Percentiles rank a stretch among this genome's conserved stretches.
phyloP scores from a whole-genome alignment of 2,329 filamentous ascomycete species.

The Botrytis pseudocinerea region DNA sequence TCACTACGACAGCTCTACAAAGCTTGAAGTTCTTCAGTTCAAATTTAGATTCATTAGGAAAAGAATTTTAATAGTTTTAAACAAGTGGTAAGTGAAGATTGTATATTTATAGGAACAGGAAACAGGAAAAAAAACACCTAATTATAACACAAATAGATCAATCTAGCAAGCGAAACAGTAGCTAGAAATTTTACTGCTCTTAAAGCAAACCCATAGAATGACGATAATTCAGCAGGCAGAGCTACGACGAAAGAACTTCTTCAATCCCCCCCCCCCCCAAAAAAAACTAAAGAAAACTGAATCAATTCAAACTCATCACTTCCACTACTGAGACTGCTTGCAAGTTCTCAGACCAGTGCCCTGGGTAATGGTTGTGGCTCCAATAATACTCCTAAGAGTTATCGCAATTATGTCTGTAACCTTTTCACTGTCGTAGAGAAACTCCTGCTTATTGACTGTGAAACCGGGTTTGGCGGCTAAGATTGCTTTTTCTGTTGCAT shows the following conservation, averaged over 20 bases:
- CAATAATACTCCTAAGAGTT: not conserved
- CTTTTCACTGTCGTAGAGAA: not conserved
- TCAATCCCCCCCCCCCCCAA: too few relatives aligned
- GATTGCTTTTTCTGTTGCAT: not conserved
- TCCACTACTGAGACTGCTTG: conserved; percentile 8
- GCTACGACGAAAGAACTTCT: not conserved
- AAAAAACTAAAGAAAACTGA: not conserved
- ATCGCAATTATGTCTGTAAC: not conserved
- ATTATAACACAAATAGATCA: too few relatives aligned
- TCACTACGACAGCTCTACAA: too few relatives aligned
- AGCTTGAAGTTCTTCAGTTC: too few relatives aligned
- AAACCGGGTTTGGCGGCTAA: not conserved
- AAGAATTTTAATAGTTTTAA: too few relatives aligned
- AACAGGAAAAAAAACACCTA: too few relatives aligned
- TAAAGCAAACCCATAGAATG: too few relatives aligned
- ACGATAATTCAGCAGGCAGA: not conserved
- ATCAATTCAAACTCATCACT: not conserved
- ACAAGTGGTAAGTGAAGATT: too few relatives aligned
- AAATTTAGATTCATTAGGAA: too few relatives aligned
- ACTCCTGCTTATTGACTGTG: not conserved
- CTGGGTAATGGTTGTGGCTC: not conserved
- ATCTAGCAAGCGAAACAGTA: too few relatives aligned
- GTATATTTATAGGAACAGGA: too few relatives aligned
- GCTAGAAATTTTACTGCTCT: too few relatives aligned
- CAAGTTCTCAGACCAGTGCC: not conserved